A percentile compares a stretch with the other conserved stretches of the same genome.
Conservation (phyloP, 129 eudicot genomes). For the Chrysanthemum lavandulifolium region DNA sequence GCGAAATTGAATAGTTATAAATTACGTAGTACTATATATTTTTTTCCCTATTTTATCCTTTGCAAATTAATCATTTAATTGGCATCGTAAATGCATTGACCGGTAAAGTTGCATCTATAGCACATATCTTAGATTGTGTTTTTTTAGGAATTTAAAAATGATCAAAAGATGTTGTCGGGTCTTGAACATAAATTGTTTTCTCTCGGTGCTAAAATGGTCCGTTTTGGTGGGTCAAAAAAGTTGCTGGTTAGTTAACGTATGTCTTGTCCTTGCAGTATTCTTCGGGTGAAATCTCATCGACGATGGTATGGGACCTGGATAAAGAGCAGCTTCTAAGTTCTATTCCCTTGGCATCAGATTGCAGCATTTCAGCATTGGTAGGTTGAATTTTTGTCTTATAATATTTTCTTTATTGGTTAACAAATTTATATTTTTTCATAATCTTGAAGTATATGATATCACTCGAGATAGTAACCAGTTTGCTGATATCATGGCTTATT, state of each 20-base stretch:
- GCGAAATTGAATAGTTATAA: no score
- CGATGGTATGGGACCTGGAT: constrained; percentile 94
- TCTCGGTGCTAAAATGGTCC: no score
- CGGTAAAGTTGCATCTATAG: no score
- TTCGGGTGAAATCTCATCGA: constrained; percentile 83
- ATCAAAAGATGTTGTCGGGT: no score
- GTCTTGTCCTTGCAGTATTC: constrained; percentile 53
- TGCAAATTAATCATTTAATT: no score
- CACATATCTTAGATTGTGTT: no score
- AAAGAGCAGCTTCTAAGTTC: constrained; percentile 84
- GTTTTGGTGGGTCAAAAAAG: no score
- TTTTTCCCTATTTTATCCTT: no score
- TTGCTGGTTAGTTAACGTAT: background rate
- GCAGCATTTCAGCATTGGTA: constrained; percentile 90
- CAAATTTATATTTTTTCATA: background rate
- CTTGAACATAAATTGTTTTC: no score
- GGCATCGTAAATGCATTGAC: no score
- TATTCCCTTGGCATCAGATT: constrained; percentile 66
- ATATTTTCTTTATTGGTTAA: background rate
- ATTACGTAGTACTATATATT: no score
- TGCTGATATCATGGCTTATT: constrained; percentile 3
- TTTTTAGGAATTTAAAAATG: no score
- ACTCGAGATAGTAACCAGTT: background rate
- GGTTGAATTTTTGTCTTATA: constrained; percentile 8
- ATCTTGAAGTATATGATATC: background rate